Conservation (phyloP, 1,139 yeast genomes). For the Nakaseomyces bracarensis region DNA sequence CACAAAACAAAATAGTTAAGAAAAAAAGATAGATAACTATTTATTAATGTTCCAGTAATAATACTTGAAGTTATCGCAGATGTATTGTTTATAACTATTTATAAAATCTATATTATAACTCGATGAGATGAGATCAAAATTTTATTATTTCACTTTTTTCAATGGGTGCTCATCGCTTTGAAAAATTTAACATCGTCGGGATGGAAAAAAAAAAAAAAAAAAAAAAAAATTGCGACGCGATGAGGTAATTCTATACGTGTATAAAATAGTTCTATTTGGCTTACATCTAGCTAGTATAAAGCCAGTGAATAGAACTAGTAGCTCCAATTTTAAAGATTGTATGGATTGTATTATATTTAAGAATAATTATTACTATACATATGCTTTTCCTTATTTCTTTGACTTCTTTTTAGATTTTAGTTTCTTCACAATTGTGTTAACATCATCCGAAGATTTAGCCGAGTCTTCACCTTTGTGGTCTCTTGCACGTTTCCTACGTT, state of each 20-base stretch:
- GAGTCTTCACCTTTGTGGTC: conserved; percentile 11
- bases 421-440: conserved; percentile 24
- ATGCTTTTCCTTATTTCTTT: conserved; percentile 10
- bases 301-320: no score
- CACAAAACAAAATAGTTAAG: no score
- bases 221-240: neutral
- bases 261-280: neutral
- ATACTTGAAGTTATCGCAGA: no score
- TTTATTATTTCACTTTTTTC: neutral
- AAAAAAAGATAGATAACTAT: no score
- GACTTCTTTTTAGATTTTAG: conserved; percentile 23
- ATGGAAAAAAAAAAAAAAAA: no score
- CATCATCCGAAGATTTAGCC: conserved; percentile 10
- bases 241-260: neutral
- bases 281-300: no score
- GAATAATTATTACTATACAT: no score
- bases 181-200: neutral
- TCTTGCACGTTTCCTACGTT: conserved; percentile 54
- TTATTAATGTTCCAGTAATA: no score
- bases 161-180: conserved; percentile 3
- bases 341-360: neutral
- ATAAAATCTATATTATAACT: no score
- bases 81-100: no score
- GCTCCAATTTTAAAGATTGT: no score
- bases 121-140: conserved; percentile 5